Conservation (phyloP, 2,329 filamentous ascomycete genomes). For the Helicocarpus griseus region DNA sequence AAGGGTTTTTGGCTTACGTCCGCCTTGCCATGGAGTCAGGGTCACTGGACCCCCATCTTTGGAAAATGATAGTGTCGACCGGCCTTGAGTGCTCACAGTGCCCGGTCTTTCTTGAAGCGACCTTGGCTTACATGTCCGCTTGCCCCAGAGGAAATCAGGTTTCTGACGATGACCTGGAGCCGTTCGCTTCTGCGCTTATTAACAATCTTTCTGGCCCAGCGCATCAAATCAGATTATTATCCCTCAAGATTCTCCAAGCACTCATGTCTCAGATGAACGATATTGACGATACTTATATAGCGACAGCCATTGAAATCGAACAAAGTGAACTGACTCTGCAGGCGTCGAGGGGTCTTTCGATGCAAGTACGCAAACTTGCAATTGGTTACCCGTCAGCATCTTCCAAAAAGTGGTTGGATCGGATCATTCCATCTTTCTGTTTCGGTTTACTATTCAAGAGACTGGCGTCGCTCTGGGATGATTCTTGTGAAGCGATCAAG, state of each 20-base stretch:
- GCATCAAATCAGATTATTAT: slow-evolving; percentile 62
- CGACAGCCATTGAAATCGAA: slow-evolving; percentile 68
- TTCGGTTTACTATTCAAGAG: slow-evolving; percentile 85
- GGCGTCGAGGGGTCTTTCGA: slow-evolving; percentile 66
- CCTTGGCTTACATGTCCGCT: slow-evolving; percentile 41
- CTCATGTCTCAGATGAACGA: slow-evolving; percentile 43
- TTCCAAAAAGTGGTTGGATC: slow-evolving; percentile 55
- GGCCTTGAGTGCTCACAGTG: slow-evolving; percentile 57
- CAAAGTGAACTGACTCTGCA: slow-evolving; percentile 68
- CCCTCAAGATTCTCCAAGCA: slow-evolving; percentile 60
- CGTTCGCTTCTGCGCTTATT: slow-evolving; percentile 56
- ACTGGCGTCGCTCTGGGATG: slow-evolving; percentile 79
- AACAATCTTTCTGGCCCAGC: slow-evolving; percentile 66
- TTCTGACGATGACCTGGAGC: slow-evolving; percentile 49
- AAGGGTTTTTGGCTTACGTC: slow-evolving; percentile 64
- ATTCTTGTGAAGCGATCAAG: slow-evolving; percentile 65
- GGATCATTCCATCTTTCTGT: slow-evolving; percentile 68
- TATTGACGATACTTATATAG: slow-evolving; percentile 34
- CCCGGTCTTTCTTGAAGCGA: slow-evolving; percentile 56
- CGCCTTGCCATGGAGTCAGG: slow-evolving; percentile 53
- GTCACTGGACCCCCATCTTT: slow-evolving; percentile 51
- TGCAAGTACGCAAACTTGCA: slow-evolving; percentile 73
- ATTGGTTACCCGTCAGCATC: slow-evolving; percentile 51
- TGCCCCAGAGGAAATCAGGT: slow-evolving; percentile 23
- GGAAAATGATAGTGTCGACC: slow-evolving; percentile 55